Evolutionary conservation across 805 yeast genomes (phyloP), one percentile per base, ranked within the genome.

Genomic region (Metschnikowia lochheadii): DNA sequence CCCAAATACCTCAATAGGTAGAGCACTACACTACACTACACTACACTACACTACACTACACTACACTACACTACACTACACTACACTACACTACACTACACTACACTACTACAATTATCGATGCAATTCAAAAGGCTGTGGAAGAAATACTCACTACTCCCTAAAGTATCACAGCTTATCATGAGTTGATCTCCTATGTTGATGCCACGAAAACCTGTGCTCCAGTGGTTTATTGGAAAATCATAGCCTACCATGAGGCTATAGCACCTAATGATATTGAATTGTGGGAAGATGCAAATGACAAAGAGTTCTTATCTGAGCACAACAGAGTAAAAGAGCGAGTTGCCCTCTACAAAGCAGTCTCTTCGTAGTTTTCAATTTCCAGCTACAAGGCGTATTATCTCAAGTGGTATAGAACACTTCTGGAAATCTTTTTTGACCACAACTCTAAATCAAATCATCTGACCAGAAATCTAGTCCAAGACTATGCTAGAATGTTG

Each of bases 221-320:
- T 5, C 38, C 45, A n/a, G 38, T 42, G 37, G 39, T 33, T 2
- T 34, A 40, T 10, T 54, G 53, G 56, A 37, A 34, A 35, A 5
- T 44, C 15, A 34, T 21, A 26, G 31, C 41, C 31, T 21, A 21
- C 13, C 47, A 38, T 21, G 43, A 38, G 23, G 35, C 52, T 2
- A 40, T 53, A 14, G 23, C 36, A 1, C 39, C 44, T 10, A 21
- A 40, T 3, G 57, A 53, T 20, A 11, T 49, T 10, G 29, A 36
- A n/a, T 13, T 38, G 13, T 52, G 56, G 57, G 49, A 48, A 23
- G 7, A 34, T 13, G 46, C 48, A 6, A 44, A 46, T 23, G 50
- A 48, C 4, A 36, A 37, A 4, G 48, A 44, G 17, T 38, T 23
- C 14, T 2, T 15, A 4, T 46, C 29, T 8, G 40, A 39, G n/a